phyloP scores from a whole-genome alignment of 2,329 filamentous ascomycete genomes.

The Trichoderma sp. region DNA sequence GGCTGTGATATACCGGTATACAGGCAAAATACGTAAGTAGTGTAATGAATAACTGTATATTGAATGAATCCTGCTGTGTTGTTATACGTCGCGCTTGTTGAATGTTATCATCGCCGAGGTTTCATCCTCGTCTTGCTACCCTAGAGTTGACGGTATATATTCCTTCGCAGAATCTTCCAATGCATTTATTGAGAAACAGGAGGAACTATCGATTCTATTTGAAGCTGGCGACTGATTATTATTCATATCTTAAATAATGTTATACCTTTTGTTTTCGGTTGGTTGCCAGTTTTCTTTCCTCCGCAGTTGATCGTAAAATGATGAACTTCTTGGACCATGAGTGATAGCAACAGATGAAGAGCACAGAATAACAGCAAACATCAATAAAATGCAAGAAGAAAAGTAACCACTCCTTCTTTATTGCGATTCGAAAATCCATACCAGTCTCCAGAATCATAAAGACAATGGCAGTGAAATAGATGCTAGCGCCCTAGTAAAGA shows the following conservation, averaged over 20 bases:
- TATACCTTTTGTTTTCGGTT: not conserved
- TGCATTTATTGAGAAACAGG: not conserved
- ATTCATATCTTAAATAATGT: not conserved
- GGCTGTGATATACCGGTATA: constrained; percentile 1
- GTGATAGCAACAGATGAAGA: no score
- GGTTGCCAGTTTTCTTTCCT: not conserved
- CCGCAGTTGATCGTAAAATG: no score
- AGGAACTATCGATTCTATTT: fast-evolving
- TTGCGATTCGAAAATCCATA: not conserved
- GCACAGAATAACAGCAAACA: no score
- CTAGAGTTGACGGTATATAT: not conserved
- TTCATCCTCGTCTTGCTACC: not conserved
- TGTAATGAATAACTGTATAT: constrained; percentile 16
- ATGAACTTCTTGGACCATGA: no score
- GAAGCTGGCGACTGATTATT: not conserved
- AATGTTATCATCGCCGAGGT: not conserved
- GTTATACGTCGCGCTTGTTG: not conserved
- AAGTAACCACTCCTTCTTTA: no score
- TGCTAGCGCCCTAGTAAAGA: not conserved
- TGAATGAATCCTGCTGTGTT: not conserved
- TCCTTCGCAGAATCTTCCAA: not conserved
- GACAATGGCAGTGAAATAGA: not conserved
- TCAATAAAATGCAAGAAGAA: no score
- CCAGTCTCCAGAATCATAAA: not conserved
- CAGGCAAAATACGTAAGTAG: constrained; percentile 1